Conservation (phyloP, 768 basidiomycete species). For the Cyclocybe aegerita region DNA sequence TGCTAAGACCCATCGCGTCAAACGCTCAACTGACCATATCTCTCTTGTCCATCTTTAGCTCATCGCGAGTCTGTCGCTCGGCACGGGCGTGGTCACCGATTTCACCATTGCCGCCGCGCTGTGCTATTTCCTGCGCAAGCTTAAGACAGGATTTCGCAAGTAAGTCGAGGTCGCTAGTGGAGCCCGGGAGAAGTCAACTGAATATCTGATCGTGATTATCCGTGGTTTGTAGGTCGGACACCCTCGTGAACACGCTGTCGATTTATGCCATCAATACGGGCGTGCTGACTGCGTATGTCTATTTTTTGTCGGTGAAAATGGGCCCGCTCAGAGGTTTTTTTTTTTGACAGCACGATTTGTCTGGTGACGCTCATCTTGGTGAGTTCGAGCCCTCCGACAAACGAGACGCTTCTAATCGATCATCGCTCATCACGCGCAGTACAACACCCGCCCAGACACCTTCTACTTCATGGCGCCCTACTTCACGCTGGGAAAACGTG, state of each 20-base stretch:
- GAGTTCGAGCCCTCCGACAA: conserved; percentile 1
- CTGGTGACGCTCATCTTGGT: conserved; percentile 38
- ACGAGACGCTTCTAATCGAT: conserved; percentile 1
- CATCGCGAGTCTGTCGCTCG: conserved; percentile 47
- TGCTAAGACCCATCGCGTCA: too few species aligned
- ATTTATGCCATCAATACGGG: conserved; percentile 68
- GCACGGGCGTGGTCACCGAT: conserved; percentile 51
- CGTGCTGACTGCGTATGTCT: conserved; percentile 50
- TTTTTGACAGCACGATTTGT: conserved; percentile 38
- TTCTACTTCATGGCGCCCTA: conserved; percentile 60
- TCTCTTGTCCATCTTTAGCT: conserved; percentile 26
- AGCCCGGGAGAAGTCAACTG: too few species aligned
- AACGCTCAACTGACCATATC: not conserved
- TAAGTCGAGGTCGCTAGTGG: conserved; percentile 27
- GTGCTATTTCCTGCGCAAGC: conserved; percentile 51
- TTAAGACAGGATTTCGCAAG: conserved; percentile 46
- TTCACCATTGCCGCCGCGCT: conserved; percentile 49
- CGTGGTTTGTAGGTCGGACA: conserved; percentile 41
- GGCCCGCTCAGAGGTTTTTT: not conserved
- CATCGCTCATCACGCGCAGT: conserved; percentile 31
- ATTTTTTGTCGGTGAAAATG: not conserved
- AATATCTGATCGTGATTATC: not conserved
- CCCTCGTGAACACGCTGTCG: conserved; percentile 54
- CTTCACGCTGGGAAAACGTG: conserved; percentile 60
- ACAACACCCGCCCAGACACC: conserved; percentile 46